phyloP scores from a whole-genome alignment of 257 asterid genomes.

The Scutellaria barbata region DNA sequence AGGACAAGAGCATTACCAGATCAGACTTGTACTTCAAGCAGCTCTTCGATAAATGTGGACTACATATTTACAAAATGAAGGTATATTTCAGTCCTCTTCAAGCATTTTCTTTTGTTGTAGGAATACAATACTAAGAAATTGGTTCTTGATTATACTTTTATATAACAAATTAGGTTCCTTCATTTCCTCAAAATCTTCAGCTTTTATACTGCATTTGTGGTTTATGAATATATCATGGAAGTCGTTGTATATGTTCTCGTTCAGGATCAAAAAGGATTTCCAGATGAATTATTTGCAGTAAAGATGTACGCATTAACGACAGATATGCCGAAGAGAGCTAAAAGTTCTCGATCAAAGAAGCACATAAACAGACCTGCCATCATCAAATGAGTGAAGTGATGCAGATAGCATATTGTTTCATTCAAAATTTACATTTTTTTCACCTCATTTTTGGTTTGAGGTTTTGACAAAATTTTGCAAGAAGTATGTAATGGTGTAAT shows the following conservation, averaged over 20 bases:
- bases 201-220: not conserved
- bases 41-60: slow-evolving; percentile 79
- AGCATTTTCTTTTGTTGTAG: too few species aligned
- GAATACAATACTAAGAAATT: not conserved
- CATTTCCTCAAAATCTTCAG: not conserved
- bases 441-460: not conserved
- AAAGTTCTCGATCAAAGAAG: slow-evolving; percentile 50
- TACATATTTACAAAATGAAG: slow-evolving; percentile 73
- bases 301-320: slow-evolving; percentile 86
- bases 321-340: slow-evolving; percentile 65
- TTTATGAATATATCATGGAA: not conserved
- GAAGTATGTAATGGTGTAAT: not conserved
- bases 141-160: not conserved
- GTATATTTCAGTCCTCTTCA: slow-evolving; percentile 39
- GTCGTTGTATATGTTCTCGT: not conserved
- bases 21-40: slow-evolving; percentile 87
- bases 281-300: slow-evolving; percentile 75
- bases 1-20: slow-evolving; percentile 90
- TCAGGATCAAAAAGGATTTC: slow-evolving; percentile 90
- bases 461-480: not conserved
- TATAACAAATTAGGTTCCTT: not conserved
- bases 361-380: slow-evolving; percentile 64
- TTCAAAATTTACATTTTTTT: not conserved
- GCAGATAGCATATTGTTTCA: not conserved
- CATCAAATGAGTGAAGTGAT: slow-evolving; percentile 47